Evolutionary conservation across 2,329 filamentous ascomycete genomes (phyloP).

Genomic region (Metarhizium anisopliae): DNA sequence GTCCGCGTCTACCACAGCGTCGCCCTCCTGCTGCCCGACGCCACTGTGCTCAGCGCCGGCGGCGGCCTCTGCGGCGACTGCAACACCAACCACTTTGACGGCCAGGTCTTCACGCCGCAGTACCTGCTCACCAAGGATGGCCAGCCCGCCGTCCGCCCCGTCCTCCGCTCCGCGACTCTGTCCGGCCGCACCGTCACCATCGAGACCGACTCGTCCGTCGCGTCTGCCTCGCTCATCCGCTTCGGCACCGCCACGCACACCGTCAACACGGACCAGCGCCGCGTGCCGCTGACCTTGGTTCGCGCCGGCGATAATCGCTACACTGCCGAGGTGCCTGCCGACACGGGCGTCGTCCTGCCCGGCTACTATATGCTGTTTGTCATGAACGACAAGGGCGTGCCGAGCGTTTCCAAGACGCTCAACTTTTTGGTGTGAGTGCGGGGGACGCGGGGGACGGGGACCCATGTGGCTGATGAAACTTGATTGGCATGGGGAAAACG

Average conservation of each 20-base stretch:
- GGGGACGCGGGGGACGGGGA: no score
- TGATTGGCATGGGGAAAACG: no score
- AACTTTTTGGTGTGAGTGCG: conserved; percentile 13
- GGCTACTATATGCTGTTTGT: conserved; percentile 48
- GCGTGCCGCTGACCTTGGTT: conserved; percentile 32
- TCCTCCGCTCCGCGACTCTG: conserved; percentile 19
- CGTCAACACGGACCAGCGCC: conserved; percentile 49
- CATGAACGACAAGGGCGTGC: conserved; percentile 32
- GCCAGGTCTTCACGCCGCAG: conserved; percentile 44
- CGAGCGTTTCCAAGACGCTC: conserved; percentile 35
- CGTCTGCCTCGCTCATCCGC: conserved; percentile 32
- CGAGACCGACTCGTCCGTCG: conserved; percentile 15
- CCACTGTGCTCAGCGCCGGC: conserved; percentile 39
- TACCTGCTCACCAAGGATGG: conserved; percentile 43
- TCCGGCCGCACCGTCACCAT: conserved; percentile 15
- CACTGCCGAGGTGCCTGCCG: conserved; percentile 31
- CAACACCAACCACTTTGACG: conserved; percentile 42
- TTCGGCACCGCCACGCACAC: conserved; percentile 43
- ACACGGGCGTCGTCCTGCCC: conserved; percentile 40
- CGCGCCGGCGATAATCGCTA: conserved; percentile 22
- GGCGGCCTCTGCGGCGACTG: conserved; percentile 42
- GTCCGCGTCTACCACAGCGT: conserved; percentile 42
- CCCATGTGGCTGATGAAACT: no score
- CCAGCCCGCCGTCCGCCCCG: conserved; percentile 27
- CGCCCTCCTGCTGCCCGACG: conserved; percentile 40